Percentiles rank a stretch among this genome's conserved stretches.
Evolutionary conservation across 2,329 filamentous ascomycete genomes (phyloP).

Genomic region (Curvularia eragrostidis): DNA sequence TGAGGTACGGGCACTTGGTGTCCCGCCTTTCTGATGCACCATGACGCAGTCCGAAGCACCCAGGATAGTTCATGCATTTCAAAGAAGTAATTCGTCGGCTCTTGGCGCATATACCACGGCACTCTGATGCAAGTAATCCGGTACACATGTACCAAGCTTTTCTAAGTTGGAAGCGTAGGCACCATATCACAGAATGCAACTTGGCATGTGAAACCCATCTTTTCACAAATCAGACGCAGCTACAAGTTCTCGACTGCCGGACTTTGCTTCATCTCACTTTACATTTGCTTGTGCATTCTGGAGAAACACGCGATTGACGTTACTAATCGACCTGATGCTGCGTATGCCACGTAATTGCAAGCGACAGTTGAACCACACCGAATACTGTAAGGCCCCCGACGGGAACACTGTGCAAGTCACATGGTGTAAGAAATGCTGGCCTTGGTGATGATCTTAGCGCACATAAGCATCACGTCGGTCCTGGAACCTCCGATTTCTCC

Average conservation of each 20-base stretch:
- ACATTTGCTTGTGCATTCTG: not conserved
- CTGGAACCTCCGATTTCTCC: constrained; percentile 7
- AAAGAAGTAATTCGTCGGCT: constrained; percentile 5
- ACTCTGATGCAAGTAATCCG: not conserved
- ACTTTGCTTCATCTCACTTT: not conserved
- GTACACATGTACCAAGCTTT: constrained; percentile 1
- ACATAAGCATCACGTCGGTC: constrained; percentile 11
- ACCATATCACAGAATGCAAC: not conserved
- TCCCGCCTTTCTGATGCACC: not conserved
- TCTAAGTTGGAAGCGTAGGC: not conserved
- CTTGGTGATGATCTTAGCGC: constrained; percentile 2
- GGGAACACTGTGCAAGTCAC: not conserved
- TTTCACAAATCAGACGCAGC: not conserved
- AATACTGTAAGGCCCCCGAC: not conserved
- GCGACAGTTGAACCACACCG: not conserved
- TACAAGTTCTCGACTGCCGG: not conserved
- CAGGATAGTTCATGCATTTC: not conserved
- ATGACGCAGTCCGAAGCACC: not conserved
- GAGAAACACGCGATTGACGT: not conserved
- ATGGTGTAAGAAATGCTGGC: not conserved
- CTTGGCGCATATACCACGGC: not conserved
- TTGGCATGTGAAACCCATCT: not conserved
- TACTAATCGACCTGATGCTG: not conserved
- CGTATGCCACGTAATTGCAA: not conserved
- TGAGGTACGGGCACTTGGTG: not conserved